Base-by-base conservation (phyloP, 1,284 basidiomycete species). In the Bothia castanella region DNA sequence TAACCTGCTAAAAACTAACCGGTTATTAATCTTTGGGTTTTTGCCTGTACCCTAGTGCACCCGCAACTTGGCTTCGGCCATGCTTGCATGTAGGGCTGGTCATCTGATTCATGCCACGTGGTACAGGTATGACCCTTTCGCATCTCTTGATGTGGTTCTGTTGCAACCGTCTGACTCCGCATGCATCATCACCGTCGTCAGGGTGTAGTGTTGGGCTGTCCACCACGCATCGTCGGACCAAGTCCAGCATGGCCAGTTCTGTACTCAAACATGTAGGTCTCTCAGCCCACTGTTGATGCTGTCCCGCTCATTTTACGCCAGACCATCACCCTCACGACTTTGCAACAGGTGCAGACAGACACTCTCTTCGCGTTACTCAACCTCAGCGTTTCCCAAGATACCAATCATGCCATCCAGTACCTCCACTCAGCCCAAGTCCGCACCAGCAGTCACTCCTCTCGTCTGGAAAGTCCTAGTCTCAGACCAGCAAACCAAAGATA, bases 401-500 rank as follows among this genome's bases (percentile, higher is more conserved):
- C n/a, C 63, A 12, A 47, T 58, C 16, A 55, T 49, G n/a, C 32
- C 60, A n/a, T 56, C 71, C 20, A 35, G 64, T 19, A 14, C 44
- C 23, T 23, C 58, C 21, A 56, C 66, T 30, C 55, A 69, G 2
- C 36, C 61, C 32, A 68, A 59, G 51, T 51, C 72, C 9, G 62
- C 61, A 21, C 53, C 70, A 17, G 67, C 69, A 13, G 63, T 73
- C n/a, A 82, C 80, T 0, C 89, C 92, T 27, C 85, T 92, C 5
- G 85, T 97, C 5, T 99, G 97, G 96, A 99, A 99, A 71, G 87
- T 99, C 9, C 77, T 99, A 9, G 85, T 99, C 1, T 77, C 99
- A 55, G 97, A 99, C 70, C 92, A 96, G 65, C 82, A 89, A 57
- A 96, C 93, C 45, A 97, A 98, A 69, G 96, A 99, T 67, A 87